Conservation (phyloP, 495 filamentous ascomycete species). For the Staphylotrichum longicolle region DNA sequence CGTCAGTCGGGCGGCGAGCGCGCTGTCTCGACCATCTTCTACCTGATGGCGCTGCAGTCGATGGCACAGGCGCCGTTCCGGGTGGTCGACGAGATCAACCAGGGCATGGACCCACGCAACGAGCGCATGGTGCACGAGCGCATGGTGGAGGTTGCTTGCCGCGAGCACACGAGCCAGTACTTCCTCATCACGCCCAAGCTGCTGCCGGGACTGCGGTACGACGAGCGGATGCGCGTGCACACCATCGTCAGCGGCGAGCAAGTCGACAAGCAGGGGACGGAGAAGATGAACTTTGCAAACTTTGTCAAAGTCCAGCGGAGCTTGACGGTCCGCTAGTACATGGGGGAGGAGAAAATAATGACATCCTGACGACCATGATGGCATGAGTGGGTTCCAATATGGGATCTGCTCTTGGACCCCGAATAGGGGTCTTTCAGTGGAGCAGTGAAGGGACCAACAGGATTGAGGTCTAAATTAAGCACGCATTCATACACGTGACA, state of each 20-base stretch:
- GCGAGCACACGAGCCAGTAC: constrained; percentile 67
- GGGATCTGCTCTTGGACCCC: too few species aligned
- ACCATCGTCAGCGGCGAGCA: constrained; percentile 92
- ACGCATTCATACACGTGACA: too few species aligned
- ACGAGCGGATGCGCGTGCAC: constrained; percentile 84
- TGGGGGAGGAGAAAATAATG: neutral
- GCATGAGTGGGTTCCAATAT: neutral
- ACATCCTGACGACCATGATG: too few species aligned
- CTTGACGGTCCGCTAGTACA: constrained; percentile 21
- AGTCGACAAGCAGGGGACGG: constrained; percentile 57
- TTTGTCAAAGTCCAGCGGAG: constrained; percentile 49
- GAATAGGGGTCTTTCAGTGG: too few species aligned
- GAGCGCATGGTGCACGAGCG: constrained; percentile 96
- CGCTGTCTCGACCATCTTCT: constrained; percentile 97
- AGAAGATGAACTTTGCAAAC: constrained; percentile 56
- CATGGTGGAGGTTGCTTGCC: constrained; percentile 91
- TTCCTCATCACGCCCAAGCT: constrained; percentile 99
- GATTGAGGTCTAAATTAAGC: too few species aligned
- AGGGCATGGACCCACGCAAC: constrained; percentile 98
- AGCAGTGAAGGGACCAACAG: too few species aligned
- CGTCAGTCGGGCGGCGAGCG: constrained; percentile 96
- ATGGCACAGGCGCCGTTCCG: constrained; percentile 96
- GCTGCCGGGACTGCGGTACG: constrained; percentile 78
- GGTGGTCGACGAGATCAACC: constrained; percentile 98
- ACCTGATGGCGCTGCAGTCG: constrained; percentile 96